Conservation (phyloP, 1,284 basidiomycete species). For the Cutaneotrichosporon sp. region DNA sequence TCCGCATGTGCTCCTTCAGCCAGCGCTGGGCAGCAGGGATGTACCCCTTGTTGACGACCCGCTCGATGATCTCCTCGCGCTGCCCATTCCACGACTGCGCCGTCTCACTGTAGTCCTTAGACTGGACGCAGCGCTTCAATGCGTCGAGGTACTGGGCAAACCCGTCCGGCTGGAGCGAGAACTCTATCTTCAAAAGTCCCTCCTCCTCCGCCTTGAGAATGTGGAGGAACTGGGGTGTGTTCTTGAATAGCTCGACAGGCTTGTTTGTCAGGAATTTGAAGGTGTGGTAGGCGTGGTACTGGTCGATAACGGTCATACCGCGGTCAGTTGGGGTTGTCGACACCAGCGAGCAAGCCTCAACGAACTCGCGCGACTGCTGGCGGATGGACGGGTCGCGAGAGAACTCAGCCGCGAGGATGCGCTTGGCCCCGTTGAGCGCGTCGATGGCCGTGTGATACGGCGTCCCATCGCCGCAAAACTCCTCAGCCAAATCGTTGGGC, state of each 20-base stretch:
- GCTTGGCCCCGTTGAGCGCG: conserved; percentile 59
- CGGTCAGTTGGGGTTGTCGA: conserved; percentile 85
- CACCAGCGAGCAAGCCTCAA: conserved; percentile 74
- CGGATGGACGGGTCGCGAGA: conserved; percentile 89
- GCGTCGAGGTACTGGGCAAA: conserved; percentile 61
- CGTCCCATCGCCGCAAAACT: conserved; percentile 43
- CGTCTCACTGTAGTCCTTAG: conserved; percentile 79
- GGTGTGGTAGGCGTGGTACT: conserved; percentile 84
- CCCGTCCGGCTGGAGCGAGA: conserved; percentile 64
- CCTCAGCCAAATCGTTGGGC: conserved; percentile 48
- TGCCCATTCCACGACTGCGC: conserved; percentile 92
- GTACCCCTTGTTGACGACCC: conserved; percentile 69
- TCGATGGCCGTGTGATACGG: conserved; percentile 34
- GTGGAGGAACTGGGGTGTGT: conserved; percentile 77
- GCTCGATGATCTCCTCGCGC: conserved; percentile 72
- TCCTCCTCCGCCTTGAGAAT: conserved; percentile 90
- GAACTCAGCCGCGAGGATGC: conserved; percentile 85
- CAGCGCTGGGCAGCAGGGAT: conserved; percentile 80
- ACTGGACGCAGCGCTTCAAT: conserved; percentile 78
- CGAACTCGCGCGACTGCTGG: conserved; percentile 72
- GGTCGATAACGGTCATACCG: conserved; percentile 86
- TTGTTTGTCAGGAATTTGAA: conserved; percentile 95
- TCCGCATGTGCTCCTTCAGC: conserved; percentile 83
- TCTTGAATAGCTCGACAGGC: conserved; percentile 69
- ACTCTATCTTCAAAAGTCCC: conserved; percentile 73